Conservation (phyloP, 2,329 filamentous ascomycete species). For the Phaeophleospora eucalypticola region DNA sequence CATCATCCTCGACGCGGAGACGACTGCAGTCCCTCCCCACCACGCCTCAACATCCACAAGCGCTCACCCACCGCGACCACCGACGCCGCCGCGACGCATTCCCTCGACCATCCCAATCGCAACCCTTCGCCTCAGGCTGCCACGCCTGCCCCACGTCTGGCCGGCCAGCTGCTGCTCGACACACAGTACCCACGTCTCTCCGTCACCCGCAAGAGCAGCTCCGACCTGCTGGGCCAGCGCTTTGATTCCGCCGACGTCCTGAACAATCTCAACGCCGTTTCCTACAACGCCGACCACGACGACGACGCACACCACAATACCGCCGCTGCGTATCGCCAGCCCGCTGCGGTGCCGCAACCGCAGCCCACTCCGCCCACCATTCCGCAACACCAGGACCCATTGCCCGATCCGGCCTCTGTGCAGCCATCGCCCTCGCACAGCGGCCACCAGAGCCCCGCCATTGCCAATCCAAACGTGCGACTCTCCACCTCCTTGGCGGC, state of each 20-base stretch:
- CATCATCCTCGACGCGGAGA: not conserved
- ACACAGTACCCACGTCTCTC: constrained; percentile 20
- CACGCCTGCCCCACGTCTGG: not conserved
- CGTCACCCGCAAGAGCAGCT: constrained; percentile 30
- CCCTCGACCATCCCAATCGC: not conserved
- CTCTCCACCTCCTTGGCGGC: constrained; percentile 42
- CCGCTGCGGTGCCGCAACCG: constrained; percentile 6
- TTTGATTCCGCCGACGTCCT: constrained; percentile 39
- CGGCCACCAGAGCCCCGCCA: constrained; percentile 9
- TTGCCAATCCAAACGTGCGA: constrained; percentile 32
- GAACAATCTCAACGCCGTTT: constrained; percentile 34
- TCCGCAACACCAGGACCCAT: constrained; percentile 3
- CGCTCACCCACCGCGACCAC: not conserved
- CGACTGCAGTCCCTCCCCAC: not conserved
- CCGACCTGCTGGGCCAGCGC: constrained; percentile 37
- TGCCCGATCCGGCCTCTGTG: constrained; percentile 3
- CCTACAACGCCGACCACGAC: constrained; percentile 22
- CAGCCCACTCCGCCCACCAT: constrained; percentile 11
- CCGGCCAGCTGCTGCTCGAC: not conserved
- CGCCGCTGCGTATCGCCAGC: too few species aligned
- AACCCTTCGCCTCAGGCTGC: not conserved
- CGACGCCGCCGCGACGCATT: not conserved
- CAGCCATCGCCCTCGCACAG: constrained; percentile 12
- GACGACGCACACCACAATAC: constrained; percentile 3
- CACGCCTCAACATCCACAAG: not conserved